Evolutionary conservation across 208 protist genomes (phyloP), one percentile per base, ranked within the genome.

Genomic region (Trypanosoma platydactyli): DNA sequence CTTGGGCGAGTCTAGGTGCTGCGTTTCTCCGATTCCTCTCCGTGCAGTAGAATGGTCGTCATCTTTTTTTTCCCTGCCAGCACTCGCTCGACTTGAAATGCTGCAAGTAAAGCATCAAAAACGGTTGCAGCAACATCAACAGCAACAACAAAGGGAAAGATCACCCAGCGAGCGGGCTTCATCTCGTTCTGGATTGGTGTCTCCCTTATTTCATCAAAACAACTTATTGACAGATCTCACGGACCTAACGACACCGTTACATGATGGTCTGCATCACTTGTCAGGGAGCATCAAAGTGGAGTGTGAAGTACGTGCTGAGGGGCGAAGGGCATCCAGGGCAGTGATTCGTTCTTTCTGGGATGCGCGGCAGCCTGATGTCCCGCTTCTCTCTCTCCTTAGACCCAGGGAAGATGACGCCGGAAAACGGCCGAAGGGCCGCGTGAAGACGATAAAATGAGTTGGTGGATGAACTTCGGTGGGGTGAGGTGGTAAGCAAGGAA

Each of bases 11-110:
- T 56, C 62, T 12, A 45, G 71, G 48, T 80, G 89, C 70, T 15
- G 45, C 30, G 56, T 84, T 29, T 76, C 69, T 25, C 57, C 76
- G 12, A 68, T 84, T 40, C 83, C 80, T 22, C 65, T 80, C 18
- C 62, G 68, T 33, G 68, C 68, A 5, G 24, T 49, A 12, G 74
- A 76, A 46, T 22, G 61, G 15, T 11, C 15, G 0, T 24, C 60
- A 0, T 51, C 45, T 20, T 7, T 22, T 3, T 29, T 24, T 30
- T 13, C 1, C 7, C 24, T 35, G 18, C 54, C 55, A 46, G 27
- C 54, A 11, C 16, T 5, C 1, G 56, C 30, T 35, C 13, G 54
- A 24, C 41, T 7, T 16, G 51, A 13, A 11, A 3, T 22, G 24
- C 33, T n/a, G n/a, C n/a, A n/a, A n/a, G n/a, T n/a, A n/a, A n/a